phyloP scores from a whole-genome alignment of 768 basidiomycete species.

The Gloeopeniophorella convolvens region DNA sequence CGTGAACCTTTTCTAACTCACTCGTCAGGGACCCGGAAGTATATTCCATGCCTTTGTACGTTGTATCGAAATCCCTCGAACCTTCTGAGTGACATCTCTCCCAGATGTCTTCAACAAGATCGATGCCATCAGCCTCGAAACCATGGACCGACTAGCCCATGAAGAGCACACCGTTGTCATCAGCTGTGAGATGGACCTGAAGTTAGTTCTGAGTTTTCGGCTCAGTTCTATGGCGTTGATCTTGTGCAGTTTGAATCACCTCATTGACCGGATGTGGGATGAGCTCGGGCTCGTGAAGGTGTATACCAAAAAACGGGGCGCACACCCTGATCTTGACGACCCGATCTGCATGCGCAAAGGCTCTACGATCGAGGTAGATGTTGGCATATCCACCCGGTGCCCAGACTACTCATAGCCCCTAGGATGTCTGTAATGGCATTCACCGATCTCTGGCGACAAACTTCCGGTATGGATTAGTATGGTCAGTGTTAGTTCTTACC shows the following conservation, averaged over 20 bases:
- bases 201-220: slow-evolving; percentile 39
- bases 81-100: slow-evolving; percentile 4
- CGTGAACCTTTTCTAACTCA: neutral
- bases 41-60: slow-evolving; percentile 87
- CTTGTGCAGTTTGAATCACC: slow-evolving; percentile 52
- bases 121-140: slow-evolving; percentile 79
- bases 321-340: slow-evolving; percentile 83
- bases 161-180: slow-evolving; percentile 88
- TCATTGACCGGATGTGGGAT: slow-evolving; percentile 74
- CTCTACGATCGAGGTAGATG: slow-evolving; percentile 78
- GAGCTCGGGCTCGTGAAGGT: slow-evolving; percentile 80
- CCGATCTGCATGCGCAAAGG: slow-evolving; percentile 89
- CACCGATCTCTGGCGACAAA: slow-evolving; percentile 85
- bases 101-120: slow-evolving; percentile 96
- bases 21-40: slow-evolving; percentile 77
- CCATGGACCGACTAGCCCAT: slow-evolving; percentile 75
- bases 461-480: slow-evolving; percentile 92
- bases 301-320: slow-evolving; percentile 98
- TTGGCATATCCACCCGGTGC: neutral
- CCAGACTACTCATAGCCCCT: neutral
- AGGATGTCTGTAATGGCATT: slow-evolving; percentile 89
- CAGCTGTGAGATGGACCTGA: slow-evolving; percentile 91
- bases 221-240: neutral
- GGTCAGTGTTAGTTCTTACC: slow-evolving; percentile 41
- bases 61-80: slow-evolving; percentile 6